Evolutionary conservation across 176 grass and related monocot species (phyloP).

Genomic region (Tillandsia fasciculata): DNA sequence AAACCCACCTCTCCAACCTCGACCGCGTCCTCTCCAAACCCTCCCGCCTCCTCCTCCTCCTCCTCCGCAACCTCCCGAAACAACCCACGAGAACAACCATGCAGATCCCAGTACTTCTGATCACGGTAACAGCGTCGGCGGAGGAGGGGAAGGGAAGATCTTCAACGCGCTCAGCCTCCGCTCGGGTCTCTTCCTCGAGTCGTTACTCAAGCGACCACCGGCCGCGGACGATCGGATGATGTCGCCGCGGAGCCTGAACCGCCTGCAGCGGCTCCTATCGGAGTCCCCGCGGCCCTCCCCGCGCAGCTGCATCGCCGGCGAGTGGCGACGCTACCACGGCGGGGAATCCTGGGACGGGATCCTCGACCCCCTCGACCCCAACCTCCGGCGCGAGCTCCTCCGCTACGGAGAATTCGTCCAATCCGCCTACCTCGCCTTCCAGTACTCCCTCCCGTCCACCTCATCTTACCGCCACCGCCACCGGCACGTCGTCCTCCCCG

Average conservation of each 20-base stretch:
- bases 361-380: constrained; percentile 45
- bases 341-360: constrained; percentile 46
- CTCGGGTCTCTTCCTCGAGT: constrained; percentile 18
- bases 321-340: constrained; percentile 52
- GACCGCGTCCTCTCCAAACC: constrained; percentile 42
- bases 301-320: constrained; percentile 30
- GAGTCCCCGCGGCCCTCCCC: constrained; percentile 44
- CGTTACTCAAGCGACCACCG: constrained; percentile 9
- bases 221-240: constrained; percentile 25
- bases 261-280: constrained; percentile 52
- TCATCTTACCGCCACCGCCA: background rate
- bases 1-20: constrained; percentile 71
- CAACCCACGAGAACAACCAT: background rate
- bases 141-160: constrained; percentile 18
- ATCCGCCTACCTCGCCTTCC: constrained; percentile 39
- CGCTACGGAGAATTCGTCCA: constrained; percentile 65
- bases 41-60: constrained; percentile 20
- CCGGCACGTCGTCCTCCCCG: constrained; percentile 33
- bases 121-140: background rate
- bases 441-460: background rate
- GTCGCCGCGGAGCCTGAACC: constrained; percentile 61
- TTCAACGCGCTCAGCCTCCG: constrained; percentile 47
- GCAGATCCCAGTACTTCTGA: background rate
- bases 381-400: constrained; percentile 71
- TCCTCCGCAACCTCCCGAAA: background rate